These are phyloP conservation scores for Ustilago esculenta DNA, from an alignment of 1,284 basidiomycete species.

Conservation along the genomic window DNA sequence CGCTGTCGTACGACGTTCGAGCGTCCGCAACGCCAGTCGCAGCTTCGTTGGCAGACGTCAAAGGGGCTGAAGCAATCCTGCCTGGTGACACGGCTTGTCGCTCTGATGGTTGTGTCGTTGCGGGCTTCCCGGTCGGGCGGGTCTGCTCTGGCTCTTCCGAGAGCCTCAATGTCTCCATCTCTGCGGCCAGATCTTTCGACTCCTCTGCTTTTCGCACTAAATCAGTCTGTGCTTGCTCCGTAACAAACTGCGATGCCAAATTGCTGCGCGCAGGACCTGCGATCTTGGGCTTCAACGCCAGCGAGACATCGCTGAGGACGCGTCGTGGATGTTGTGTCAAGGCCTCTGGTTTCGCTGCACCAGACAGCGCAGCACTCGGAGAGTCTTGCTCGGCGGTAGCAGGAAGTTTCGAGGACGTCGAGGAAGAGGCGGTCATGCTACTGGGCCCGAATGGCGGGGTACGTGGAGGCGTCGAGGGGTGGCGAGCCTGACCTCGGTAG, in stretches of 20 bases:
- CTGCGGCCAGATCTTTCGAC: conserved; percentile 5
- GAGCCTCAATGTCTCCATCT: conserved; percentile 21
- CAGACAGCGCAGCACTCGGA: conserved; percentile 15
- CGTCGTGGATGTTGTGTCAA: conserved; percentile 33
- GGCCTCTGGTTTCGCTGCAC: conserved; percentile 4
- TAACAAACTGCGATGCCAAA: conserved; percentile 1
- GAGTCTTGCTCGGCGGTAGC: conserved; percentile 3
- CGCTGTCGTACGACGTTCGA: conserved; percentile 6
- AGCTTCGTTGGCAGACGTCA: not conserved
- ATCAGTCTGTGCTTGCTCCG: not conserved
- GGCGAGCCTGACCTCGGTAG: conserved; percentile 34
- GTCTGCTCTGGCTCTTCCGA: conserved; percentile 16
- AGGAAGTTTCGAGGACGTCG: conserved; percentile 23
- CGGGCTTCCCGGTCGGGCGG: too few relatives aligned
- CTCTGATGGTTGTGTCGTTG: not conserved
- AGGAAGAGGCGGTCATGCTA: conserved; percentile 37
- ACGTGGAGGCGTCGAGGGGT: conserved; percentile 41
- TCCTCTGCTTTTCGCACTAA: not conserved
- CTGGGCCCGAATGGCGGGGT: conserved; percentile 34
- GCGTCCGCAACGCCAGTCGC: not conserved
- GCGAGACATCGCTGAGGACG: conserved; percentile 54
- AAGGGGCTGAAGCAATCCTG: not conserved
- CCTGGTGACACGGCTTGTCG: not conserved
- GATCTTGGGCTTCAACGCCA: conserved; percentile 42
- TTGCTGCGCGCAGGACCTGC: not conserved